Percentiles rank a stretch among this genome's conserved stretches.
Evolutionary conservation across 306 rosid species (phyloP).

Genomic region (Carpinus viminea): DNA sequence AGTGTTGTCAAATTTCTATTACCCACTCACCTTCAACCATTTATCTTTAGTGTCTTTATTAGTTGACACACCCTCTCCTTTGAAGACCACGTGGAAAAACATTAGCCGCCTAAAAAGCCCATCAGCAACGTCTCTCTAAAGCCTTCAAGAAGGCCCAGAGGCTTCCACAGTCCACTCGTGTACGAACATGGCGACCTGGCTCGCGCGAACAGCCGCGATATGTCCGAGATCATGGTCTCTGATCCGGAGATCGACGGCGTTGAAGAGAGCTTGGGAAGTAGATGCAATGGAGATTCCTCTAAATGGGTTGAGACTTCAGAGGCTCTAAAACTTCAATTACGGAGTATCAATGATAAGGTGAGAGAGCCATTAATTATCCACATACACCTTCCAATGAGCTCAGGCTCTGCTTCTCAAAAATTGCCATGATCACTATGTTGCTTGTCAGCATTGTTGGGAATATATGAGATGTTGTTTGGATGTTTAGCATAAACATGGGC

Average conservation of each 20-base stretch:
- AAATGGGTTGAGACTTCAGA: slow-evolving; percentile 59
- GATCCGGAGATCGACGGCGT: slow-evolving; percentile 26
- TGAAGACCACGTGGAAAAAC: slow-evolving; percentile 7
- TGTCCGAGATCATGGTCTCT: slow-evolving; percentile 23
- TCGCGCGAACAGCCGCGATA: slow-evolving; percentile 24
- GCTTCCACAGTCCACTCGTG: not conserved
- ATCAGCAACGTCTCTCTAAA: not conserved
- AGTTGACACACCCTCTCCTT: not conserved
- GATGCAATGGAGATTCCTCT: slow-evolving; percentile 48
- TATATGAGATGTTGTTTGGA: not conserved
- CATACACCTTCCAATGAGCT: not conserved
- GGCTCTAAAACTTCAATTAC: slow-evolving; percentile 54
- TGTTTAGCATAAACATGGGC: slow-evolving; percentile 7
- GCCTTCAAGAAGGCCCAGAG: not conserved
- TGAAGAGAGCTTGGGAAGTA: slow-evolving; percentile 61
- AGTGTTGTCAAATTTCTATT: too few species aligned
- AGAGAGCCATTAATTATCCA: slow-evolving; percentile 7
- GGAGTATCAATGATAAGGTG: slow-evolving; percentile 70
- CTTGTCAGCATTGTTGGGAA: not conserved
- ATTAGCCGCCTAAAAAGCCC: slow-evolving; percentile 4
- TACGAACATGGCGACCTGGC: slow-evolving; percentile 47
- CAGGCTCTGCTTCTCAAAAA: not conserved
- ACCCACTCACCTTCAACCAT: too few species aligned
- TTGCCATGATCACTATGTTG: not conserved
- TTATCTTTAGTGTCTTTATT: not conserved